A percentile compares a stretch with the other conserved stretches of the same genome.
Conservation (phyloP, 768 basidiomycete species). For the Suillus americanus region DNA sequence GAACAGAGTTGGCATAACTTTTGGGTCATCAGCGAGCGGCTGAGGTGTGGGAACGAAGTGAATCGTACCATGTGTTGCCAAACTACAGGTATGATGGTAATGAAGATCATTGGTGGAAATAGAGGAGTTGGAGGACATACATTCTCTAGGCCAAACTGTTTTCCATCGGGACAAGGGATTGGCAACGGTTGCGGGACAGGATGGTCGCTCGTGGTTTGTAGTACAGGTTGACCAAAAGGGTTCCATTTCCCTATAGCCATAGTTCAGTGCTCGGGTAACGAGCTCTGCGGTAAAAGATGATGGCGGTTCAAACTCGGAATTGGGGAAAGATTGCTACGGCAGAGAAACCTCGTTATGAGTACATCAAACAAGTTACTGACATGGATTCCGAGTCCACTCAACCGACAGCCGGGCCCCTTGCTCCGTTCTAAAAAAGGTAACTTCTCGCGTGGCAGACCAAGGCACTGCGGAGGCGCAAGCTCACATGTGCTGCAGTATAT, state of each 20-base stretch:
- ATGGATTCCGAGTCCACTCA: constrained; percentile 18
- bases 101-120: constrained; percentile 4
- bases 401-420: constrained; percentile 14
- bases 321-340: constrained; percentile 16
- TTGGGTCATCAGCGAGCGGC: constrained; percentile 19
- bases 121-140: constrained; percentile 48
- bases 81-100: constrained; percentile 53
- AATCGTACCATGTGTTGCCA: constrained; percentile 88
- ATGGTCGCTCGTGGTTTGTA: constrained; percentile 23
- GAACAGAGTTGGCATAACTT: constrained; percentile 98
- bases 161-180: constrained; percentile 64
- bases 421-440: constrained; percentile 15
- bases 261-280: constrained; percentile 5
- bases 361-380: constrained; percentile 14
- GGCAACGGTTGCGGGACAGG: constrained; percentile 32
- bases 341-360: constrained; percentile 4
- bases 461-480: constrained; percentile 7
- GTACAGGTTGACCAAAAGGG: constrained; percentile 31
- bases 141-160: constrained; percentile 97
- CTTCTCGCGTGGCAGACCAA: constrained; percentile 5
- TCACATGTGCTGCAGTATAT: constrained; percentile 4
- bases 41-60: constrained; percentile 7
- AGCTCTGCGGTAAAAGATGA: constrained; percentile 1
- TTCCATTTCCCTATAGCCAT: constrained; percentile 42
- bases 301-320: constrained; percentile 10